Base-by-base conservation (phyloP, 495 filamentous ascomycete species). In the Paragyromitra xinjiangensis region DNA sequence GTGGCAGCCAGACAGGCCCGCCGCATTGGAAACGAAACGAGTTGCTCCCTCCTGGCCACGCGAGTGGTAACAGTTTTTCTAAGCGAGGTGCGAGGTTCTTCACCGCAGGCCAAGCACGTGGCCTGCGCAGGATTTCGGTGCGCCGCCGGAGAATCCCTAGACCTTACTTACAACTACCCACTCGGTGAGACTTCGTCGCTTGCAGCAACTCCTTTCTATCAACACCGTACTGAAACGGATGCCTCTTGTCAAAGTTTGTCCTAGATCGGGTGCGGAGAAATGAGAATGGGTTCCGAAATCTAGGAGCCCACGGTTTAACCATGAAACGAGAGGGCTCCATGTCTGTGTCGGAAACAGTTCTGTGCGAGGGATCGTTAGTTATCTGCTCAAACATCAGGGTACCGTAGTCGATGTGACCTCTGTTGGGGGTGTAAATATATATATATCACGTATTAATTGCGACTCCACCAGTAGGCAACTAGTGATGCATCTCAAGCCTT, bases 1-100 rank as follows among this genome's bases (percentile, higher is more conserved):
- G 75, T 78, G 73, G 68, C 45, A 72, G 39, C 51, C 51, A 66
- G 42, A 14, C 68, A 70, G 69, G 68, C 74, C 77, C 77, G 55
- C 77, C 55, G 59, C 34, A 78, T 79, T 75, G 77, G 77, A 78
- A 79, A 79, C 77, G 74, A 79, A 77, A 77, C 74, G 63, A 79
- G 66, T 77, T 39, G 61, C 40, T 48, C 63, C 64, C 64, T 67
- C 24, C 56, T 78, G 70, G 62, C 73, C 73, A 78, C 75, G 72
- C 72, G 72, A 78, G 62, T 69, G 70, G 58, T 45, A 63, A 64
- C 48, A 71, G 48, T 39, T 71, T 75, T 53, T 56, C 59, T 78
- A 79, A 79, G 77, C 77, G 77, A 79, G 74, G 74, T 37, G 48
- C 39, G 68, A 76, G 51, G 53, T 65, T 77, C 59, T 66, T 77